Base-by-base conservation (phyloP, 768 basidiomycete genomes). In the Multifurca ochricompacta region DNA sequence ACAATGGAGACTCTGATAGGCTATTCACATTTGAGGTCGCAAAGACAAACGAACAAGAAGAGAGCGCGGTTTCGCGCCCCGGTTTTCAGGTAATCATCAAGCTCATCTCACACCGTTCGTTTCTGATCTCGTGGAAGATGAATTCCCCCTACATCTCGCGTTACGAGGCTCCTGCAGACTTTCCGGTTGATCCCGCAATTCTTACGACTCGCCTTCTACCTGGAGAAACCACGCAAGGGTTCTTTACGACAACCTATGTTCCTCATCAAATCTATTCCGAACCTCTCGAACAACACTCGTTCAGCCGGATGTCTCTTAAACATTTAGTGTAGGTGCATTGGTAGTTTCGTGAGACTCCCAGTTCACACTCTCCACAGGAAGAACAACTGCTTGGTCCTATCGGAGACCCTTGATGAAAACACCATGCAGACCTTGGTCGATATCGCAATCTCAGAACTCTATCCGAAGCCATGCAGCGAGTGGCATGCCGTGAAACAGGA, bases 11-110 rank as follows among this genome's bases (percentile, higher is more conserved):
- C 18, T 67, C 63, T 5, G 77, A 77, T 30, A 69, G 79, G 11
- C 66, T 81, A 52, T 78, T 76, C 61, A 72, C 71, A 0, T 82
- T 79, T 49, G 74, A 77, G 48, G 80, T 82, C 1, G 65, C 71
- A 0, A 77, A 81, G 62, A 80, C 74, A 5, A 72, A 71, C 19
- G 77, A 80, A 43, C 76, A 81, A 58, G 77, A 78, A 48, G 80
- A 81, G 58, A 68, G 70, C 3, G 77, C 79, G 4, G 62, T 65
- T 2, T 63, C 67, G 11, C 68, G 70, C 16, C 64, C 68, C 5
- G 79, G 79, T 0, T 79, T 80, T 59, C 67, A 63, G 58, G 80
- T 79, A 61, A 61, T 68, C 45, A 14, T 45, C 10, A 13, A 16
- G n/a, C 23, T 9, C 21, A 3, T 18, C 6, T 11, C 21, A n/a